These are phyloP conservation scores for Raphidocelis subcapitata DNA, from an alignment of 139 green algal genomes.

Conservation along the genomic window DNA sequence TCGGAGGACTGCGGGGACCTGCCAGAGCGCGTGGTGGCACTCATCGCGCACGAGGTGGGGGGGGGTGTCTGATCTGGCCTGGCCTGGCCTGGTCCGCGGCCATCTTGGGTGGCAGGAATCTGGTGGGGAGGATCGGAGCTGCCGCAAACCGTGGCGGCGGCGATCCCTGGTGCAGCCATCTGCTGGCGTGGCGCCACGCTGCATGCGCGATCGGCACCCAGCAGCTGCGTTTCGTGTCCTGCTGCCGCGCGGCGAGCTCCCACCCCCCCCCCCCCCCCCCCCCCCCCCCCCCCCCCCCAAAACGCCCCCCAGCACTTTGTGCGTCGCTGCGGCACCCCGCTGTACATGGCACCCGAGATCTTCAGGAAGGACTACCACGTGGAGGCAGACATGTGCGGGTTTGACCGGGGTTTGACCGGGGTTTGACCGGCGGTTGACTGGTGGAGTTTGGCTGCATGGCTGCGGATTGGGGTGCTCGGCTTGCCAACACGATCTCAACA, in stretches of 20 bases:
- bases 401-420: background rate
- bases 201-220: conserved; percentile 60
- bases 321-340: background rate
- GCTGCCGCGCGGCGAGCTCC: too few species aligned
- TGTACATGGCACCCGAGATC: conserved; percentile 87
- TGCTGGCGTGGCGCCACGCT: conserved; percentile 80
- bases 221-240: conserved; percentile 55
- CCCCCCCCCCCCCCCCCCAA: too few species aligned
- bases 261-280: too few species aligned
- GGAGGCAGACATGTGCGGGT: conserved; percentile 73
- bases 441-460: background rate
- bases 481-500: too few species aligned
- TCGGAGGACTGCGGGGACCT: conserved; percentile 19
- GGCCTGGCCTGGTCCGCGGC: too few species aligned
- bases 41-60: conserved; percentile 44
- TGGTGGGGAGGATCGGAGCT: too few species aligned
- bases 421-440: background rate
- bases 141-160: too few species aligned
- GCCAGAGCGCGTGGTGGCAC: conserved; percentile 23
- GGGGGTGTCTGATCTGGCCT: conserved; percentile 32
- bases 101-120: too few species aligned
- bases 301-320: too few species aligned
- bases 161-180: too few species aligned
- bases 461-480: too few species aligned
- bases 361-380: conserved; percentile 67